A percentile compares a stretch with the other conserved stretches of the same genome.
Conservation (phyloP, 2,329 filamentous ascomycete species). For the Camillea tinctor region DNA sequence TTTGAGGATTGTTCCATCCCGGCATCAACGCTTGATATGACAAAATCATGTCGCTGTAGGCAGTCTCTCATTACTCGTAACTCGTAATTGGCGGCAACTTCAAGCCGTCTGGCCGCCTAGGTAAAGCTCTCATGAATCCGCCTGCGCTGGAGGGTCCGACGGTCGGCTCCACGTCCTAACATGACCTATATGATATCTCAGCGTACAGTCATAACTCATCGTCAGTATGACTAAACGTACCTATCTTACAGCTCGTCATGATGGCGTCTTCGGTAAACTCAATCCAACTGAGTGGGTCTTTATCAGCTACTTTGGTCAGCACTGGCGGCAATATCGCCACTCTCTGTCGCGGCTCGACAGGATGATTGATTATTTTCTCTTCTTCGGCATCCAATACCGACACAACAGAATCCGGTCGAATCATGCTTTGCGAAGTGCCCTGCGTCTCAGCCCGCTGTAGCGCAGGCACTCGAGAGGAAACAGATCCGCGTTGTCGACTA, state of each 20-base stretch:
- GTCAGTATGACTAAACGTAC: conserved; percentile 51
- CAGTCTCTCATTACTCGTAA: background rate
- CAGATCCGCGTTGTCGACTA: conserved; percentile 54
- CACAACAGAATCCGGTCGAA: conserved; percentile 70
- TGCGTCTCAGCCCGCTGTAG: conserved; percentile 61
- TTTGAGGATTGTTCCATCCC: background rate
- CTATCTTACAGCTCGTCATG: conserved; percentile 86
- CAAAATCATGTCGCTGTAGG: background rate
- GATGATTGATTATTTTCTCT: conserved; percentile 65
- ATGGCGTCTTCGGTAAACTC: conserved; percentile 94
- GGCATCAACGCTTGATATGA: background rate
- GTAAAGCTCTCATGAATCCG: conserved; percentile 10
- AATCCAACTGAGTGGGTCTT: conserved; percentile 84
- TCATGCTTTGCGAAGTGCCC: conserved; percentile 53
- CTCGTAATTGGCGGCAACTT: background rate
- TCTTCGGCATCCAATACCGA: conserved; percentile 52
- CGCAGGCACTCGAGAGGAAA: conserved; percentile 49
- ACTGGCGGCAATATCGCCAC: conserved; percentile 89
- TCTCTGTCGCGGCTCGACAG: conserved; percentile 78
- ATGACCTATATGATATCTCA: conserved; percentile 32
- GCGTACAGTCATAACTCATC: background rate
- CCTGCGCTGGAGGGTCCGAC: conserved; percentile 35
- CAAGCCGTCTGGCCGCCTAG: background rate
- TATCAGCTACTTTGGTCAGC: conserved; percentile 81
- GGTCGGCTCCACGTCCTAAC: conserved; percentile 44